Evolutionary conservation across 1,139 yeast species (phyloP).

Genomic region (Yamadazyma aaseri): DNA sequence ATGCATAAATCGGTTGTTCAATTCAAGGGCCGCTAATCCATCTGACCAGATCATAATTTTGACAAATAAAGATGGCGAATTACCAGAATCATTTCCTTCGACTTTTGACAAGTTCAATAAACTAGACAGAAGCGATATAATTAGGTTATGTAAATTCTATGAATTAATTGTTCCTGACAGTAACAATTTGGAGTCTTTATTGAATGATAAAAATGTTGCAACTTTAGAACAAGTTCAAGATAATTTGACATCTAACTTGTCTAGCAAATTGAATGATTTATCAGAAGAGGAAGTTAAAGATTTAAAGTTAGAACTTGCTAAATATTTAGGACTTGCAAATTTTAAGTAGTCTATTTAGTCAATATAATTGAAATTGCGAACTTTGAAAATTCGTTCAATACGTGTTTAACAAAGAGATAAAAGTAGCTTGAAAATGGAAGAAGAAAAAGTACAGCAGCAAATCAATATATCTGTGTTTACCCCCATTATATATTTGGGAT

Average conservation of each 20-base stretch:
- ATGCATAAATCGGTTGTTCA: constrained; percentile 56
- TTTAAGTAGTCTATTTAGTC: neutral
- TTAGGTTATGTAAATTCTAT: constrained; percentile 64
- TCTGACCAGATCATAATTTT: constrained; percentile 24
- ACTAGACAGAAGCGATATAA: constrained; percentile 43
- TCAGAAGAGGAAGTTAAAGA: constrained; percentile 38
- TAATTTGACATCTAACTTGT: constrained; percentile 32
- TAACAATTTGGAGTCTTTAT: constrained; percentile 43
- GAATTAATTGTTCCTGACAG: constrained; percentile 59
- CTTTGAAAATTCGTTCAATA: constrained; percentile 1
- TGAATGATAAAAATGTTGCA: constrained; percentile 39
- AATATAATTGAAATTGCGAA: neutral
- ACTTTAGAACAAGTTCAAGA: constrained; percentile 33
- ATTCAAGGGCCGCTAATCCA: constrained; percentile 27
- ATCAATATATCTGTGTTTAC: constrained; percentile 74
- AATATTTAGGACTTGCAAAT: constrained; percentile 54
- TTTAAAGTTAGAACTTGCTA: constrained; percentile 61
- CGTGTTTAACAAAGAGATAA: constrained; percentile 4
- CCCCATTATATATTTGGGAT: constrained; percentile 76
- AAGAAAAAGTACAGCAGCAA: constrained; percentile 23
- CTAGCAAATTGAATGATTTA: constrained; percentile 34
- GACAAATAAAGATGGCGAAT: constrained; percentile 75
- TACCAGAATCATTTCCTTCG: constrained; percentile 57
- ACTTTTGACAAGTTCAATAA: constrained; percentile 54
- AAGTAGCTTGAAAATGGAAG: constrained; percentile 28